A percentile compares a stretch with the other conserved stretches of the same genome.
Evolutionary conservation across 225 moss, liverwort and hornwort species (phyloP).

Genomic region (Physcomitrellopsis africana): DNA sequence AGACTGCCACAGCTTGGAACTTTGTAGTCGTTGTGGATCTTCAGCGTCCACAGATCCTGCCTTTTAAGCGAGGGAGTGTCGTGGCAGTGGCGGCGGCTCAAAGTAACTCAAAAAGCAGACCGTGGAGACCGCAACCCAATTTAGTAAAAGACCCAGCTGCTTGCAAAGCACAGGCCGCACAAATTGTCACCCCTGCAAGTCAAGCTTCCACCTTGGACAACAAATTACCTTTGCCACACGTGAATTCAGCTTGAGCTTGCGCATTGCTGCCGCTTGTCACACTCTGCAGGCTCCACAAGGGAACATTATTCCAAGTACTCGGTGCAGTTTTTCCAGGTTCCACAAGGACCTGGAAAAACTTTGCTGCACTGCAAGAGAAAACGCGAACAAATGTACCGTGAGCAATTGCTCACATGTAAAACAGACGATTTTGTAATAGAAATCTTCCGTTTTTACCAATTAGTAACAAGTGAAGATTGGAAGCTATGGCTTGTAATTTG

Average conservation of each 20-base stretch:
- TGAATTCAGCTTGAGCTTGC: background rate
- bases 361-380: too few relatives aligned
- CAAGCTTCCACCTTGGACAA: background rate
- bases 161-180: background rate
- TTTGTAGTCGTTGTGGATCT: constrained; percentile 6
- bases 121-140: constrained; percentile 9
- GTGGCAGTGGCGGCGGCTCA: constrained; percentile 24
- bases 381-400: too few relatives aligned
- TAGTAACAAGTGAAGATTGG: too few relatives aligned
- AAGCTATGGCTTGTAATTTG: too few relatives aligned
- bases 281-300: background rate
- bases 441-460: too few relatives aligned
- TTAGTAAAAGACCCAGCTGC: constrained; percentile 1
- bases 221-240: too few relatives aligned
- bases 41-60: constrained; percentile 24
- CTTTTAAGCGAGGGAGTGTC: background rate
- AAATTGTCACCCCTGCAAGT: background rate
- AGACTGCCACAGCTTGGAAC: constrained; percentile 3
- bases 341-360: too few relatives aligned
- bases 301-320: too few relatives aligned
- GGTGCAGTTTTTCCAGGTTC: too few relatives aligned
- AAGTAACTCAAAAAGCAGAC: constrained; percentile 8
- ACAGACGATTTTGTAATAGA: too few relatives aligned
- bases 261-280: constrained; percentile 3
- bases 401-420: too few relatives aligned